phyloP scores from a whole-genome alignment of 352 stramenopile species.

The Phytophthora gonapodyides region DNA sequence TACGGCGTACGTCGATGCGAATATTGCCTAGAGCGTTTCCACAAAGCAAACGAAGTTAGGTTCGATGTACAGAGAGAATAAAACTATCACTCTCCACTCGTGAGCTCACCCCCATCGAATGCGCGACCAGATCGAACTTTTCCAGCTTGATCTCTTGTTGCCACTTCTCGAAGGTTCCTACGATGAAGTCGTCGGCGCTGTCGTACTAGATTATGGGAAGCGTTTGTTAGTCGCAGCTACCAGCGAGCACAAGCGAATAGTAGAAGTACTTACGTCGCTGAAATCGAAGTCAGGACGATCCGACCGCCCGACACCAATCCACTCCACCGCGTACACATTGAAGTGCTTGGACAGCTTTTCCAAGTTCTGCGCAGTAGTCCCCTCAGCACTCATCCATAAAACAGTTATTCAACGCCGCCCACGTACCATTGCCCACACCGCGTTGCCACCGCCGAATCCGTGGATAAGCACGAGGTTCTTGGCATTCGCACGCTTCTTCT shows the following conservation, averaged over 20 bases:
- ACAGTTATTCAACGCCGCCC: not conserved
- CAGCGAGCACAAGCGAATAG: not conserved
- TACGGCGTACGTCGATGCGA: conserved; percentile 76
- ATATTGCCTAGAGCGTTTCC: conserved; percentile 60
- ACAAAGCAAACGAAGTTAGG: not conserved
- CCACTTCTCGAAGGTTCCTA: conserved; percentile 76
- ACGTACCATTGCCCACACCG: conserved; percentile 75
- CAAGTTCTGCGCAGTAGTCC: conserved; percentile 53
- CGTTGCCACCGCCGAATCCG: conserved; percentile 80
- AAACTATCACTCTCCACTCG: too few species aligned
- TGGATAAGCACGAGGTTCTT: conserved; percentile 85
- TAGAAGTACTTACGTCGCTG: conserved; percentile 51
- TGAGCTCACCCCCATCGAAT: conserved; percentile 76
- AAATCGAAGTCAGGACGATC: conserved; percentile 77
- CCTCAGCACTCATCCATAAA: conserved; percentile 1
- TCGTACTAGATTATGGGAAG: conserved; percentile 52
- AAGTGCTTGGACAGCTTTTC: conserved; percentile 76
- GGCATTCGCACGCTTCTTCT: conserved; percentile 48
- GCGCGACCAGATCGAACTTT: conserved; percentile 70
- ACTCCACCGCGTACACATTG: conserved; percentile 89
- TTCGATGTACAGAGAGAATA: too few species aligned
- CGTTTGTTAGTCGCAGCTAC: too few species aligned
- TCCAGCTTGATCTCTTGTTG: conserved; percentile 74
- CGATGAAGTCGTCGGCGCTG: conserved; percentile 74
- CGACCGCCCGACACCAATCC: conserved; percentile 80